Evolutionary conservation across 1,284 basidiomycete species (phyloP).

Genomic region (Salmacisia buchloeana): DNA sequence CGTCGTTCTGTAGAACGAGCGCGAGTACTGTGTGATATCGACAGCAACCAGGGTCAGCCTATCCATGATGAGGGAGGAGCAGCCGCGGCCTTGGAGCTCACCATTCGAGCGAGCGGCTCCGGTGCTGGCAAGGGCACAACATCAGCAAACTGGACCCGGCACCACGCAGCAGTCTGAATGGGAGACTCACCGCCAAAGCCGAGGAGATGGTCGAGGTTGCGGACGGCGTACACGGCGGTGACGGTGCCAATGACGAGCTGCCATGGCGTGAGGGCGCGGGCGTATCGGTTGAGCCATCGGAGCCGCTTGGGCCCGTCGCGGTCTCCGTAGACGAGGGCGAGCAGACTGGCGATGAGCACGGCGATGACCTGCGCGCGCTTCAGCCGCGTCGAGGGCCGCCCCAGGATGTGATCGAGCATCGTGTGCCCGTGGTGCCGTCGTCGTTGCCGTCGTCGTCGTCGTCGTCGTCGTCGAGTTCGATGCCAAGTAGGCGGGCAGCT

Average conservation of each 20-base stretch:
- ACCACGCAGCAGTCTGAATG: background rate
- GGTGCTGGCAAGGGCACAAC: conserved; percentile 58
- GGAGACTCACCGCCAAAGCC: conserved; percentile 67
- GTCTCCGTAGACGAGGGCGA: conserved; percentile 24
- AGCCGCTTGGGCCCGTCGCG: conserved; percentile 24
- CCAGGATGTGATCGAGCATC: conserved; percentile 45
- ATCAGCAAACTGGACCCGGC: background rate
- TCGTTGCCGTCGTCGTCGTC: background rate
- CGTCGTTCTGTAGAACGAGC: conserved; percentile 91
- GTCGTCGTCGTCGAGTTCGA: background rate
- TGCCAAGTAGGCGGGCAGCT: too few species aligned
- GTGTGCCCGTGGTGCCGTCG: background rate
- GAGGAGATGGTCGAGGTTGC: conserved; percentile 79
- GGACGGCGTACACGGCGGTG: conserved; percentile 74
- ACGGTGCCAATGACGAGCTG: conserved; percentile 81
- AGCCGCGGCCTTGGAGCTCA: conserved; percentile 52
- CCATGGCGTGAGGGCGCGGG: conserved; percentile 74
- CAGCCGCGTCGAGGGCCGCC: conserved; percentile 39
- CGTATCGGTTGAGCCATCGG: background rate
- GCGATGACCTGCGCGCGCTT: conserved; percentile 36
- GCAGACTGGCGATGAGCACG: conserved; percentile 36
- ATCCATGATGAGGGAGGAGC: conserved; percentile 6
- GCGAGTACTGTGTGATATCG: conserved; percentile 61
- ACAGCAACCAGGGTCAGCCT: background rate
- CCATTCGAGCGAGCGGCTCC: conserved; percentile 70